Percentiles rank a stretch among this genome's conserved stretches.
These are phyloP conservation scores for Haematococcus lacustris DNA, from an alignment of 139 green algal genomes.

Conservation along the genomic window DNA sequence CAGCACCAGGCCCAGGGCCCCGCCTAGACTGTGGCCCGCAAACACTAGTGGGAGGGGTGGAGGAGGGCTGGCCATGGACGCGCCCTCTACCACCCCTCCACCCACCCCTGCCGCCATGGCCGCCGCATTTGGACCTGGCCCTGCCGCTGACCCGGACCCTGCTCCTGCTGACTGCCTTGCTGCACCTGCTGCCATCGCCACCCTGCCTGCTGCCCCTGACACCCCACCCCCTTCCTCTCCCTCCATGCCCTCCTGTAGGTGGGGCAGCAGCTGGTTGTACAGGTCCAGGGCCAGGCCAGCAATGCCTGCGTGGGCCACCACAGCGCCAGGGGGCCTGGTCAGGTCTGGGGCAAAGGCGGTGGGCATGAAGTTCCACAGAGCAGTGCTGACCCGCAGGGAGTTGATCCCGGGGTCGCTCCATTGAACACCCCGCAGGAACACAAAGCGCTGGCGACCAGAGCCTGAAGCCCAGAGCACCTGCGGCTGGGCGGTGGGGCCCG, in stretches of 20 bases:
- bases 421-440: conserved; percentile 45
- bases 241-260: neutral
- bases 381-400: conserved; percentile 26
- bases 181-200: neutral
- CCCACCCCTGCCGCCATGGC: neutral
- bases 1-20: conserved; percentile 36
- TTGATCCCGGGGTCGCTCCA: conserved; percentile 32
- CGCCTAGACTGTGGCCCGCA: conserved; percentile 51
- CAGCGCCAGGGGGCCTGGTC: conserved; percentile 1
- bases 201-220: neutral
- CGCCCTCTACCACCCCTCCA: neutral
- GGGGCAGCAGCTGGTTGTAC: conserved; percentile 21
- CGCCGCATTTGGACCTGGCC: neutral
- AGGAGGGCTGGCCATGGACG: neutral
- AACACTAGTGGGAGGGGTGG: conserved; percentile 28
- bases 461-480: no score
- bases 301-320: conserved; percentile 43
- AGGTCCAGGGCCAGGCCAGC: conserved; percentile 17
- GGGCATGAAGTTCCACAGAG: conserved; percentile 41
- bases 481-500: no score
- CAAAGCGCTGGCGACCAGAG: conserved; percentile 12
- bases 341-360: conserved; percentile 22
- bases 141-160: neutral
- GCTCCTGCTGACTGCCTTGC: neutral
- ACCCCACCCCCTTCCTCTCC: neutral